Base-by-base conservation (phyloP, 306 rosid species). In the Glycyrrhiza uralensis region DNA sequence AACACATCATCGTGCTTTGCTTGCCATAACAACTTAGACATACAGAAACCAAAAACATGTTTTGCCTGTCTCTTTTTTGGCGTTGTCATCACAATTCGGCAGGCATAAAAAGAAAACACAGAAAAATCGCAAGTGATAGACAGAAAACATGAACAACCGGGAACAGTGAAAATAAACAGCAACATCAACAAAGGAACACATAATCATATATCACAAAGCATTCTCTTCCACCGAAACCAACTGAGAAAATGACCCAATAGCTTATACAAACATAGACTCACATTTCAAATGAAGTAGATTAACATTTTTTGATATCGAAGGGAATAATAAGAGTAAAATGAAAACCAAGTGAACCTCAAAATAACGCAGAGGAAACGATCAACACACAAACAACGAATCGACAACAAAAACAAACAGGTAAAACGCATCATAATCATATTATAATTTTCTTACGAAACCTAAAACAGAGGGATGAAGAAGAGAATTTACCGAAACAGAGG, bases 401-500 rank as follows among this genome's bases (percentile, higher is more conserved):
- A 58, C 18, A 56, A 22, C 0, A 26, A 24, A 22, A 14, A 8
- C 0, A 38, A 4, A 66, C 0, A 64, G 14, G 57, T 2, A 6
- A 6, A n/a, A 30, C 26, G 23, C 7, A 54, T 5, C 12, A 49
- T 1, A 26, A 26, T 46, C 18, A 20, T 1, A 32, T n/a, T 0
- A 0, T 15, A 4, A 2, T 15, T 1, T 2, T 6, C 10, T 1
- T 4, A 10, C 0, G 32, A 0, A 10, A 24, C 2, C 4, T 11
- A 54, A 72, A 67, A 23, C 0, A 69, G 61, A 61, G 41, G 42
- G 64, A 6, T 0, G 11, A 42, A 19, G 22, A 70, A 46, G 58
- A 39, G 64, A 24, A 24, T 23, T n/a, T 80, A 89, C 95, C 88
- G 6, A 14, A n/a, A 33, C 13, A 39, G 44, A 24, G 11, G 4